Conservation (phyloP, 768 basidiomycete species). For the Ramaria sp. region DNA sequence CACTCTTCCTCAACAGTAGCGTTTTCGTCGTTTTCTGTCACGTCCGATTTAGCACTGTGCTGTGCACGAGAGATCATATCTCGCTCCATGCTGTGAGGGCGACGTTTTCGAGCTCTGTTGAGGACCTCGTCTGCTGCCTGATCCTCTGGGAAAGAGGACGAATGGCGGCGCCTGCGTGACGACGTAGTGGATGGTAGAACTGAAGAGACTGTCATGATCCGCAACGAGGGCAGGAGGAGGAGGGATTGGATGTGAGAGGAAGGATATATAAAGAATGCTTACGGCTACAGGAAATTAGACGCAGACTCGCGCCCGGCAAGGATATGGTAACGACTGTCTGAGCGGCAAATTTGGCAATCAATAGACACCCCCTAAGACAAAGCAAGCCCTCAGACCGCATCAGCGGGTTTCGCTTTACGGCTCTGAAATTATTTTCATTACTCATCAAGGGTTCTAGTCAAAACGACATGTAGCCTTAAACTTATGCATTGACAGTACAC, state of each 20-base stretch:
- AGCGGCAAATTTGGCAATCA: no score
- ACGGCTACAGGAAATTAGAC: no score
- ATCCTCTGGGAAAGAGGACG: conserved; percentile 9
- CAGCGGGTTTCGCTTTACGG: no score
- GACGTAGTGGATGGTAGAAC: background rate
- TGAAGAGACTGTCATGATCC: background rate
- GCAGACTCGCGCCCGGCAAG: no score
- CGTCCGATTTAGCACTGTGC: background rate
- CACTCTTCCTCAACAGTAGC: background rate
- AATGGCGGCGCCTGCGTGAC: conserved; percentile 11
- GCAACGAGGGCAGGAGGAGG: background rate
- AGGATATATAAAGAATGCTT: no score
- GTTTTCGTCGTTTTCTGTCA: background rate
- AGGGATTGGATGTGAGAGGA: background rate
- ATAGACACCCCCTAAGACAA: no score
- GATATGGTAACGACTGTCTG: no score
- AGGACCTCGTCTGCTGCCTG: conserved; percentile 7
- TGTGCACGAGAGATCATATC: background rate
- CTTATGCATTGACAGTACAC: no score
- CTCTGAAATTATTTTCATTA: no score
- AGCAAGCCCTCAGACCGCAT: no score
- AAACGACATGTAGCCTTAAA: no score
- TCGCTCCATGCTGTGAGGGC: conserved; percentile 8
- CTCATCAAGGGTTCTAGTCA: no score
- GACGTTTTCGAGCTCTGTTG: conserved; percentile 6